phyloP scores from a whole-genome alignment of 306 rosid species.

The Myrica gale region DNA sequence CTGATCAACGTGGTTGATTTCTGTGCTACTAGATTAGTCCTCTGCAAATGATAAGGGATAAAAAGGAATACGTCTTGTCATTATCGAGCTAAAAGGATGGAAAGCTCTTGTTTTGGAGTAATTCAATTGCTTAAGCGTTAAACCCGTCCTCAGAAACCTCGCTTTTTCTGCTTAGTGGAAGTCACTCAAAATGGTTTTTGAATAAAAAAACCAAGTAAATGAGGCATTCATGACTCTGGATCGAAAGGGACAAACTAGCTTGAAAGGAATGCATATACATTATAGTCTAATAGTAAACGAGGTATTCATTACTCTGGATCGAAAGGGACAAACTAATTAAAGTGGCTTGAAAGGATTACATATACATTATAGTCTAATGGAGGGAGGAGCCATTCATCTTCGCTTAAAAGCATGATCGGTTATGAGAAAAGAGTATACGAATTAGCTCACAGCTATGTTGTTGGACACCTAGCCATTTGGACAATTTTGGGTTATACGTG shows the following conservation, averaged over 20 bases:
- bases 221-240: constrained; percentile 25
- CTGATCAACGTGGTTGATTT: constrained; percentile 25
- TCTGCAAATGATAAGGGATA: constrained; percentile 14
- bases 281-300: constrained; percentile 31
- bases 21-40: not conserved
- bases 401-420: constrained; percentile 63
- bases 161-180: constrained; percentile 34
- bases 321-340: constrained; percentile 53
- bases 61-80: constrained; percentile 12
- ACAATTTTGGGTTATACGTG: constrained; percentile 18
- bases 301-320: constrained; percentile 22
- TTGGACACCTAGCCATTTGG: constrained; percentile 39
- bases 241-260: constrained; percentile 62
- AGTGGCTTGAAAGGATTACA: constrained; percentile 70
- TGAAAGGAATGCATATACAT: constrained; percentile 11
- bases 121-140: constrained; percentile 81
- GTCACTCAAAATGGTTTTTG: constrained; percentile 36
- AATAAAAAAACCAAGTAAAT: constrained; percentile 26
- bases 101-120: constrained; percentile 44
- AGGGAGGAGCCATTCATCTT: constrained; percentile 44
- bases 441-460: constrained; percentile 30
- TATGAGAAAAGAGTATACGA: not conserved
- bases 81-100: constrained; percentile 28
- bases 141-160: constrained; percentile 45
- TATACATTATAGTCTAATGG: constrained; percentile 22